phyloP scores from a whole-genome alignment of 768 basidiomycete species.

The Candolleomyces eurysporus region DNA sequence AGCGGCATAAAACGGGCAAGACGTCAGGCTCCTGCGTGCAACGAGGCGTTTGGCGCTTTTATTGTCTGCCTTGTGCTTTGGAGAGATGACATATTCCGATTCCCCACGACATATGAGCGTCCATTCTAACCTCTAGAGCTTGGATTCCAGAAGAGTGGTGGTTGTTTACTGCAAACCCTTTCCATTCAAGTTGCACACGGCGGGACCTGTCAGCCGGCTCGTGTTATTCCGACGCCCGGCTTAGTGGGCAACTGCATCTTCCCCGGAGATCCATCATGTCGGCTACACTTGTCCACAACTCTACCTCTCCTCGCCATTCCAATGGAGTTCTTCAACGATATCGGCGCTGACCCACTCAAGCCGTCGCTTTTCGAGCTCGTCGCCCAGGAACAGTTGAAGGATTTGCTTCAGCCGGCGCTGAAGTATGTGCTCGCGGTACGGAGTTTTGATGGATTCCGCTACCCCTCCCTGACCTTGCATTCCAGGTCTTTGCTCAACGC shows the following conservation, averaged over 20 bases:
- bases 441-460: neutral
- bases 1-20: constrained; percentile 5
- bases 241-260: neutral
- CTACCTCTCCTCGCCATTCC: neutral
- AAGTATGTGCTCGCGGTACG: constrained; percentile 91
- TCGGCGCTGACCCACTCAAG: constrained; percentile 69
- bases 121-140: no score
- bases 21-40: constrained; percentile 5
- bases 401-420: constrained; percentile 89
- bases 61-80: no score
- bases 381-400: constrained; percentile 90
- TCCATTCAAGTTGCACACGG: no score
- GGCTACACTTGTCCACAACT: neutral
- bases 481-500: constrained; percentile 88
- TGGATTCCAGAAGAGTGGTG: no score
- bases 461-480: neutral
- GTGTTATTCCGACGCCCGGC: neutral
- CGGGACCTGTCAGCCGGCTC: neutral
- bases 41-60: constrained; percentile 14
- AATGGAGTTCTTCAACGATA: constrained; percentile 87
- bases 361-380: constrained; percentile 89
- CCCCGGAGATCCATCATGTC: neutral
- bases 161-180: no score
- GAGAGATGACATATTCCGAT: no score
- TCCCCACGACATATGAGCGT: no score